Conservation (phyloP, 2,329 filamentous ascomycete genomes). For the Stemphylium vesicarium region DNA sequence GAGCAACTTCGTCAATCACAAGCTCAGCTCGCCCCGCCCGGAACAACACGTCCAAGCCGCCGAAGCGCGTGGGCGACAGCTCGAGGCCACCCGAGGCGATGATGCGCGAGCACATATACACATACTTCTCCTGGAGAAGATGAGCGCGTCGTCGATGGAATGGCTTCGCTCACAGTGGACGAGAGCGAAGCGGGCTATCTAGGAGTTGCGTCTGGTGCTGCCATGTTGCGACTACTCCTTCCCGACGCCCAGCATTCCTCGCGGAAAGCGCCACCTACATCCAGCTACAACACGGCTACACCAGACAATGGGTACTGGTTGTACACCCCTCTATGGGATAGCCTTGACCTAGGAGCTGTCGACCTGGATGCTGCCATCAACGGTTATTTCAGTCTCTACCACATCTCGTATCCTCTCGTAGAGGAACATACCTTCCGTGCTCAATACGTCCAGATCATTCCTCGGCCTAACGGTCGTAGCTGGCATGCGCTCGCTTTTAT, state of each 20-base stretch:
- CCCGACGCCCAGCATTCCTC: slow-evolving; percentile 7
- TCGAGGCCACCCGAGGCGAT: too few species aligned
- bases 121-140: background rate
- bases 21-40: too few species aligned
- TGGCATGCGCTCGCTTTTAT: background rate
- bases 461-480: slow-evolving; percentile 43
- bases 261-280: background rate
- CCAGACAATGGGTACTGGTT: background rate
- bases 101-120: background rate
- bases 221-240: slow-evolving; percentile 46
- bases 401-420: slow-evolving; percentile 56
- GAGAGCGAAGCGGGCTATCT: slow-evolving; percentile 54
- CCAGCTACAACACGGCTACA: background rate
- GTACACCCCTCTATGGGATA: background rate
- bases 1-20: too few species aligned
- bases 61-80: too few species aligned
- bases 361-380: slow-evolving; percentile 34
- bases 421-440: slow-evolving; percentile 57
- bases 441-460: slow-evolving; percentile 54
- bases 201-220: slow-evolving; percentile 55
- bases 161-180: slow-evolving; percentile 7
- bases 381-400: slow-evolving; percentile 56
- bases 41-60: too few species aligned
- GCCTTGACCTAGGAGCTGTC: background rate
- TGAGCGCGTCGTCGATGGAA: background rate